Conservation (phyloP, 345 rosid genomes). For the Dipteronia sinensis region DNA sequence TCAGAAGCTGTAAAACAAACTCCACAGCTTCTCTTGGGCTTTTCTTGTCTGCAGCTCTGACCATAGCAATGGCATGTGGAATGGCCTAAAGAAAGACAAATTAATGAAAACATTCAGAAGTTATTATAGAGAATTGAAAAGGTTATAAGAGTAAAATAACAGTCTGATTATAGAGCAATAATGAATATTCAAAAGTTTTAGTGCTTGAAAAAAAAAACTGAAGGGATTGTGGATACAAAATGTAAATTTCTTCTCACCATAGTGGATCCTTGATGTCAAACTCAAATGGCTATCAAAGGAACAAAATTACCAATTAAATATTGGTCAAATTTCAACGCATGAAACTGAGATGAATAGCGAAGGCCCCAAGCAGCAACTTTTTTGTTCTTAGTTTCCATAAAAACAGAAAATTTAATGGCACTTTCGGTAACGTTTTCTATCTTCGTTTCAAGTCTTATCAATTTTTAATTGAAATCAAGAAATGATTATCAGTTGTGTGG, state of each 20-base stretch:
- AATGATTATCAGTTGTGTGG: not conserved
- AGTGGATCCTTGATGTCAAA: slow-evolving; percentile 5
- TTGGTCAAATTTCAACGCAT: not conserved
- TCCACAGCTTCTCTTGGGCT: slow-evolving; percentile 99
- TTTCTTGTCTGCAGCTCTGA: slow-evolving; percentile 78
- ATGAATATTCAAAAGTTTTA: not conserved
- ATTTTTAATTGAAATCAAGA: not conserved
- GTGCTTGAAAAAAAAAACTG: not conserved
- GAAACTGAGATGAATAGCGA: not conserved
- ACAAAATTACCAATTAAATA: not conserved
- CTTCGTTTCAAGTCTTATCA: not conserved
- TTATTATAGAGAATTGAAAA: not conserved
- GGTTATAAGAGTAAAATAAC: not conserved
- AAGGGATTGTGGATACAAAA: not conserved
- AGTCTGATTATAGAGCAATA: not conserved
- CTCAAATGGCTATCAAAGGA: not conserved
- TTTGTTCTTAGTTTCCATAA: not conserved
- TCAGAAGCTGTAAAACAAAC: slow-evolving; percentile 89
- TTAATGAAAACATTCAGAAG: slow-evolving; percentile 7
- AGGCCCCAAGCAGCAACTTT: not conserved
- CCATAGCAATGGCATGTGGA: slow-evolving; percentile 89
- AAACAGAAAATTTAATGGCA: not conserved
- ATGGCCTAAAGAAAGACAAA: slow-evolving; percentile 60
- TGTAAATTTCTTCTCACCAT: not conserved
- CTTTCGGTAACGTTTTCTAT: not conserved